Evolutionary conservation across 352 stramenopile genomes (phyloP), one percentile per base, ranked within the genome.

Genomic region (Pythium folliculosum): DNA sequence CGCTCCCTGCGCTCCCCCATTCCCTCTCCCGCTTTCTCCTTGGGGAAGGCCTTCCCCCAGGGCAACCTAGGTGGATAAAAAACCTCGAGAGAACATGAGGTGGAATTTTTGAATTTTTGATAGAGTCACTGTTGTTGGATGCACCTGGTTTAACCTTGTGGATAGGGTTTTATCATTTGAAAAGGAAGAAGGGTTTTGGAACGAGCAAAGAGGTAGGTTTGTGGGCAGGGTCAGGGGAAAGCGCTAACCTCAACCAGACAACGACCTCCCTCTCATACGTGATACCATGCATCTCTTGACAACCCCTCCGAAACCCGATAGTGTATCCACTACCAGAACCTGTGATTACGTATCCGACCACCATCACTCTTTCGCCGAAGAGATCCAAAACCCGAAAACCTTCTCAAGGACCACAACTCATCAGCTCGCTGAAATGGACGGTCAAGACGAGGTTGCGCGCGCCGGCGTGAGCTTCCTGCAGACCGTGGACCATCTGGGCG

Each of bases 401-500:
- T n/a, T n/a, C n/a, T n/a, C n/a, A n/a, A n/a, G n/a, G n/a, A n/a
- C n/a, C n/a, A n/a, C n/a, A 43, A 12, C 37, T 43, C 10, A 43
- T 21, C 4, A 35, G 27, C 22, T 53, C 32, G 14, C 49, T 8
- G n/a, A 53, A 25, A 35, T 16, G 6, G 58, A 22, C 54, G 12
- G 27, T n/a, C 21, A 43, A 19, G 27, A 32, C 56, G 13, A 43
- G 6, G 25, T 27, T 8, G 12, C 3, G 30, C 16, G 32, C 14
- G 6, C 23, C 19, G 56, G 19, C 48, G 62, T 68, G 62, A 68
- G 43, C 38, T 76, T 76, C 44, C 47, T 68, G 21, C 65, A 76
- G 54, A 76, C 70, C 5, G 58, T 76, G 13, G 70, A 72, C 32
- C 65, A 70, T 19, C 58, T 76, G 17, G 70, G 70, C 22, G 70